Base-by-base conservation (phyloP, 192 early-diverging fungal genomes). In the Pilobolus umbonatus region DNA sequence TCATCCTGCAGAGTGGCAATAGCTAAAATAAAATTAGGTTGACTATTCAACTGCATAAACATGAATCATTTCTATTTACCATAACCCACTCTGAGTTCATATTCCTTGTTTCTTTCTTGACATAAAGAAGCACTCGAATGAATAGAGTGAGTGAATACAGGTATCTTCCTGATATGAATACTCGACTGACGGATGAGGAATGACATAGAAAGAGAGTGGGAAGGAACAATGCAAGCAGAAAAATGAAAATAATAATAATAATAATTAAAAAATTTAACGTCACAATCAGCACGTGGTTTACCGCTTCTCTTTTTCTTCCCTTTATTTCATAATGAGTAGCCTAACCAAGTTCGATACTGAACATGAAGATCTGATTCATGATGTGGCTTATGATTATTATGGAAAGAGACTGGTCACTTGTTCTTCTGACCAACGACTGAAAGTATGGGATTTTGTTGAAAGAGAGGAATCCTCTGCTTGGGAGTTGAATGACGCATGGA, bases 331-430 rank as follows among this genome's bases (percentile, higher is more conserved):
- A 24, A 80, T 80, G 75, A 72, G 69, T 46, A 54, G 31, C 15
- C 60, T 75, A 25, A 75, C 75, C 11, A 73, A 71, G 40, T 81
- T 94, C 64, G 80, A 89, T 38, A 80, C 88, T 17, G 77, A 69
- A 39, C 92, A 94, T 74, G 90, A 95, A 42, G 96, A 98, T 77
- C 80, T 98, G 54, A 90, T 98, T 50, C 94, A 95, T 69, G 91
- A 93, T 65, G 72, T 98, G 25, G 75, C 82, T 1, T 96, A 93
- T 68, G 89, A 96, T 74, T 93, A 83, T 69, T 96, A 96, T 74
- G 96, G 96, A 22, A 92, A 88, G 55, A 72, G 94, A 58, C 76
- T 96, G 31, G 91, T 80, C 29, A 95, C 94, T 3, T 91, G 90
- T 40, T 91, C 92, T 5, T 95, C 94, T 5, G 96, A 98, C 71